phyloP scores from a whole-genome alignment of 2,329 filamentous ascomycete genomes.

The Fusarium succisae region DNA sequence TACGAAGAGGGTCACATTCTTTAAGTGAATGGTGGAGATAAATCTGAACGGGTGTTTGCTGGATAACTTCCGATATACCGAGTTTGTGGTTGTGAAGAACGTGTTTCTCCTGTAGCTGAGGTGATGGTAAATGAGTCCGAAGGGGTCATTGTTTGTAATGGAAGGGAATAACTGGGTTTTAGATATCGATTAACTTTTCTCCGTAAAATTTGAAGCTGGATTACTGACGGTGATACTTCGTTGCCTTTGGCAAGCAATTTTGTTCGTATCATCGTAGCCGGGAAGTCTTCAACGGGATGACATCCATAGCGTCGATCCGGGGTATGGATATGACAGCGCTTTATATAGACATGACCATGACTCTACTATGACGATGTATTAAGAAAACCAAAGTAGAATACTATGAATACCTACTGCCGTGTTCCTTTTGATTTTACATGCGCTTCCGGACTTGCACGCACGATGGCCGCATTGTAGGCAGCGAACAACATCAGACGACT shows the following conservation, averaged over 20 bases:
- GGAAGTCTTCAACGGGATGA: neutral
- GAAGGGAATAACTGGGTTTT: neutral
- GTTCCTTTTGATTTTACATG: neutral
- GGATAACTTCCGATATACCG: neutral
- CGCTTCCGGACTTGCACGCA: neutral
- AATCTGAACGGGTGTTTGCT: slow-evolving; percentile 7
- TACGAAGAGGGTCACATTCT: slow-evolving; percentile 24
- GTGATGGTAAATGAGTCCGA: slow-evolving; percentile 13
- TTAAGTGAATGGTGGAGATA: slow-evolving; percentile 27
- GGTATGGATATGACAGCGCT: neutral
- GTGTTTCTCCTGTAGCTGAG: slow-evolving; percentile 4
- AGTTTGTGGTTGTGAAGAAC: neutral
- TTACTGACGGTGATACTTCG: neutral
- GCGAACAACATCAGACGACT: too few relatives aligned
- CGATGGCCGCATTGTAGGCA: neutral
- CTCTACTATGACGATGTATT: neutral
- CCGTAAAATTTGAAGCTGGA: too few relatives aligned
- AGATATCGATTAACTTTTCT: neutral
- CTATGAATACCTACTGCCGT: neutral
- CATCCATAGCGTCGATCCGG: neutral
- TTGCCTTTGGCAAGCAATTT: neutral
- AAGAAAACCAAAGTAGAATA: neutral
- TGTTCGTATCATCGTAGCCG: too few relatives aligned
- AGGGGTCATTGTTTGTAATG: slow-evolving; percentile 13
- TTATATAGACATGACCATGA: neutral